Percentiles rank a stretch among this genome's conserved stretches.
Conservation (phyloP, 495 filamentous ascomycete species). For the Hyaloscypha finlandica region DNA sequence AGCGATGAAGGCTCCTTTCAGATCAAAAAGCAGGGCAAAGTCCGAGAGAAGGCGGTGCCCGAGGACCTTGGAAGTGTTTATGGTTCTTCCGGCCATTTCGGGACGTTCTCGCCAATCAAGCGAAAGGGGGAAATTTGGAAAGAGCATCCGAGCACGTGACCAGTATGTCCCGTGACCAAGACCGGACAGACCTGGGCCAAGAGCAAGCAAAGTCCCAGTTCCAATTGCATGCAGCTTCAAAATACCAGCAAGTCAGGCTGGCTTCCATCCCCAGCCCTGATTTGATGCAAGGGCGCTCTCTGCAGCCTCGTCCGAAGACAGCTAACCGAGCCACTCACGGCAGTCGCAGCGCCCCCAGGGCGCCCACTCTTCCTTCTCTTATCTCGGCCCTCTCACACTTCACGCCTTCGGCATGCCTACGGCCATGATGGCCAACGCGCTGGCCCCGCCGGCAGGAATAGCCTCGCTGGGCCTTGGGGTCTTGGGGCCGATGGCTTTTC, state of each 20-base stretch:
- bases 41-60: not conserved
- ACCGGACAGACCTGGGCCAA: too few relatives aligned
- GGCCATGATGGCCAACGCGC: conserved; percentile 19
- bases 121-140: not conserved
- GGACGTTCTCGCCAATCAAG: not conserved
- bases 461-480: conserved; percentile 9
- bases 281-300: not conserved
- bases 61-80: not conserved
- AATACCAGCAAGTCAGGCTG: not conserved
- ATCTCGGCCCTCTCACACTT: conserved; percentile 18
- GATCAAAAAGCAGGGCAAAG: not conserved
- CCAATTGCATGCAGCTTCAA: not conserved
- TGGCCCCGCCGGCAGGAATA: conserved; percentile 13
- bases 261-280: not conserved
- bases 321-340: conserved; percentile 7
- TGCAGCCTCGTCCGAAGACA: conserved; percentile 22
- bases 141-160: not conserved
- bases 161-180: not conserved
- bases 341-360: not conserved
- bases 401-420: conserved; percentile 26
- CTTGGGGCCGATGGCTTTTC: conserved; percentile 10
- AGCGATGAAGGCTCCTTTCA: not conserved
- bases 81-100: not conserved
- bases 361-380: conserved; percentile 15
- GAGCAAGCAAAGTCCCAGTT: too few relatives aligned